A percentile compares a stretch with the other conserved stretches of the same genome.
phyloP scores from a whole-genome alignment of 2,329 filamentous ascomycete species.

The Hysterium pulicare region DNA sequence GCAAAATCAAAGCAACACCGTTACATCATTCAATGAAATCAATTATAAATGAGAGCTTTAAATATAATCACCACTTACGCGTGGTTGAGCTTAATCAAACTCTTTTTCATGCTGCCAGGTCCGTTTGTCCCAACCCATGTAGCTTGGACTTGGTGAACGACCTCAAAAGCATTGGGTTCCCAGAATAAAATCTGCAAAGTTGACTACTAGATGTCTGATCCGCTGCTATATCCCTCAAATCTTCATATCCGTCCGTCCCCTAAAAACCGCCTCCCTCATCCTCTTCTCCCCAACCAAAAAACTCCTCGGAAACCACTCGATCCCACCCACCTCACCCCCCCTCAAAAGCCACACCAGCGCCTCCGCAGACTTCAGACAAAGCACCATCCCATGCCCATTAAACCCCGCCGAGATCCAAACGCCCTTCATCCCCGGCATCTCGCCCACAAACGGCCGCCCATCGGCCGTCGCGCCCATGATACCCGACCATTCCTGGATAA shows the following conservation, averaged over 20 bases:
- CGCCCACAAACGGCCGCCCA: slow-evolving; percentile 47
- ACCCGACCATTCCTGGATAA: slow-evolving; percentile 45
- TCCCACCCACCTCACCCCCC: slow-evolving; percentile 25
- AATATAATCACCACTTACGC: too few species aligned
- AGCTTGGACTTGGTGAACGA: too few species aligned
- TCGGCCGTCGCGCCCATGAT: slow-evolving; percentile 54
- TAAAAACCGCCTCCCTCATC: slow-evolving; percentile 26
- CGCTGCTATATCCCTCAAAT: slow-evolving; percentile 5
- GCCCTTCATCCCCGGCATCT: slow-evolving; percentile 41
- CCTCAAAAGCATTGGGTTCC: too few species aligned
- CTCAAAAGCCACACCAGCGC: slow-evolving; percentile 56
- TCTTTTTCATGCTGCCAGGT: too few species aligned
- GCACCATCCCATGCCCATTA: slow-evolving; percentile 64
- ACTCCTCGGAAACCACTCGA: slow-evolving; percentile 53
- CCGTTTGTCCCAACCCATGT: too few species aligned
- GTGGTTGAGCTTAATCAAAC: too few species aligned
- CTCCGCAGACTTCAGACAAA: slow-evolving; percentile 58
- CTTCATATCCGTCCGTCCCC: slow-evolving; percentile 24
- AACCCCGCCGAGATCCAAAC: slow-evolving; percentile 60
- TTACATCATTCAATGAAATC: too few species aligned
- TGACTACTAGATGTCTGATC: too few species aligned
- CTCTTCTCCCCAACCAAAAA: slow-evolving; percentile 50
- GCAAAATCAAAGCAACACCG: too few species aligned
- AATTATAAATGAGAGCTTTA: too few species aligned
- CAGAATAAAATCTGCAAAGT: too few species aligned